Evolutionary conservation across 2,329 filamentous ascomycete species (phyloP), one percentile per base, ranked within the genome.

Genomic region (Xylaria hypoxylon): DNA sequence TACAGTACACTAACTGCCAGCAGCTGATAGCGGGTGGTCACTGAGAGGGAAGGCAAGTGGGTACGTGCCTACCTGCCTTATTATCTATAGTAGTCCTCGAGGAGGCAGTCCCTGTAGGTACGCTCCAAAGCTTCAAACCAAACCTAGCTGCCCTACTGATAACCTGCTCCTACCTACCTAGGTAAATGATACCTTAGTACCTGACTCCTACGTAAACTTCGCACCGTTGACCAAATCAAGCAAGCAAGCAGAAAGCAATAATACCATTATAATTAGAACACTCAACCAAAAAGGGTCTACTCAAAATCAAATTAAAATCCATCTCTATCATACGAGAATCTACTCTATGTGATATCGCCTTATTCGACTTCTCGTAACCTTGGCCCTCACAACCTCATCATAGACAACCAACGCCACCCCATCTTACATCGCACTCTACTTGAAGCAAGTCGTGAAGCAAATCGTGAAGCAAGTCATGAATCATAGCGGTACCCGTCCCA

Each of bases 401-500:
- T 26, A 22, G 22, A 60, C 44, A 26, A 22, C 10, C 26, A n/a
- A 53, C 15, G 11, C 24, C 28, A 26, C 31, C 24, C 26, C 15
- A 13, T 22, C 17, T 15, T 19, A 15, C 13, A 26, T 33, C n/a
- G 1, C 42, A 19, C 5, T 22, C 6, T 8, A 8, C n/a, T 13
- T 38, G 13, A 38, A 15, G n/a, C 4, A 8, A 15, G 38, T 42
- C 3, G 38, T n/a, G 15, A 13, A 52, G 17, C 31, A 35, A 35
- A n/a, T 17, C 50, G n/a, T 38, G 4, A 6, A n/a, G 22, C 15
- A 28, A 19, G 22, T 55, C 35, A 28, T 50, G 33, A 35, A 35
- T 62, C 40, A 62, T 47, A 71, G 47, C 19, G 70, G 69, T 22
- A 72, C 11, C 26, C 67, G 70, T 15, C 70, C 60, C 62, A 71